Percentiles rank a stretch among this genome's conserved stretches.
Conservation (phyloP, 306 rosid genomes). For the Cicer pinnatifidum region DNA sequence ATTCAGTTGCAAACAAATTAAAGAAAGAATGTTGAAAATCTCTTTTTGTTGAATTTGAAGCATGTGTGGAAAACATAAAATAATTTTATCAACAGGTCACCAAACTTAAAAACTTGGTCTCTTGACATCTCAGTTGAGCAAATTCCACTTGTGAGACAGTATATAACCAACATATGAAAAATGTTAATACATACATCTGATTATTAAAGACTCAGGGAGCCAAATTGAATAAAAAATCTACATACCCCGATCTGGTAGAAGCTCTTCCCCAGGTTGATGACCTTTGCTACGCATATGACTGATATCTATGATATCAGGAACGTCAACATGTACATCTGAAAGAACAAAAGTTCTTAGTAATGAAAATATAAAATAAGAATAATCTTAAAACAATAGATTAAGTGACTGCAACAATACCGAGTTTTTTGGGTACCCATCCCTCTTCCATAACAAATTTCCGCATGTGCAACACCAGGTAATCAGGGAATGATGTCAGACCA, state of each 20-base stretch:
- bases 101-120: not conserved
- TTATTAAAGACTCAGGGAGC: not conserved
- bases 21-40: not conserved
- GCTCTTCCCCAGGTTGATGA: constrained; percentile 77
- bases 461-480: constrained; percentile 94
- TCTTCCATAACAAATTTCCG: constrained; percentile 91
- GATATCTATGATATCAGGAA: constrained; percentile 95
- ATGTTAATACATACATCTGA: not conserved
- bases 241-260: constrained; percentile 81
- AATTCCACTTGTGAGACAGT: not conserved
- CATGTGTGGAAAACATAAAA: not conserved
- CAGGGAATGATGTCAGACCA: constrained; percentile 93
- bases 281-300: constrained; percentile 89
- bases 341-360: constrained; percentile 29
- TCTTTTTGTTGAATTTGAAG: not conserved
- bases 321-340: constrained; percentile 93
- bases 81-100: not conserved
- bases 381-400: not conserved
- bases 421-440: constrained; percentile 98
- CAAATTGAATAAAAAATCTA: constrained; percentile 14
- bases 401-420: constrained; percentile 60
- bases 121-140: constrained; percentile 2
- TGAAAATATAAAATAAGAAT: not conserved
- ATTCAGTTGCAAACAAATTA: constrained; percentile 16
- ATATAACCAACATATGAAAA: constrained; percentile 1